Evolutionary conservation across 1,284 basidiomycete genomes (phyloP).

Genomic region (Marasmius fiardii): DNA sequence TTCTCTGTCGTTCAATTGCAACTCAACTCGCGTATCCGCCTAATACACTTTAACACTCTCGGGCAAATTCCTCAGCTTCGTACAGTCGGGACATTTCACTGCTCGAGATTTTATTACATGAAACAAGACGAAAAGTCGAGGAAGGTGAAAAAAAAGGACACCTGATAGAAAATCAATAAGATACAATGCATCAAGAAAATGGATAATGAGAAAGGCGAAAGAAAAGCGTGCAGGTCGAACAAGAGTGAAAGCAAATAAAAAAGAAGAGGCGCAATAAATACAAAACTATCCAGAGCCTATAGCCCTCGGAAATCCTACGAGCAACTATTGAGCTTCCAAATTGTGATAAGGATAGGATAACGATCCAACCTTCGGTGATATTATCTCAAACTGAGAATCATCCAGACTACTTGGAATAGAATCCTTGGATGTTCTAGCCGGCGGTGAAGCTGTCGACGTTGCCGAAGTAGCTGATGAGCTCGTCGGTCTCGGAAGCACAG

Average conservation of each 20-base stretch:
- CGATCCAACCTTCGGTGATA: constrained; percentile 36
- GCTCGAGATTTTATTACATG: too few relatives aligned
- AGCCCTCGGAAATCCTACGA: constrained; percentile 18
- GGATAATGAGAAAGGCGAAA: background rate
- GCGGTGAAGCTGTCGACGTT: constrained; percentile 29
- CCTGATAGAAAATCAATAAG: constrained; percentile 30
- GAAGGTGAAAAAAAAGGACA: constrained; percentile 45
- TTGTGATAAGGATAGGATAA: constrained; percentile 37
- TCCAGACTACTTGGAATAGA: constrained; percentile 19
- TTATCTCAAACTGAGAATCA: constrained; percentile 45
- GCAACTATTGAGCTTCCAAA: constrained; percentile 20
- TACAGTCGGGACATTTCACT: too few relatives aligned
- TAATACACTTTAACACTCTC: too few relatives aligned
- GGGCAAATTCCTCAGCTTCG: too few relatives aligned
- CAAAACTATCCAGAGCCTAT: too few relatives aligned
- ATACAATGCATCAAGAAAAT: background rate
- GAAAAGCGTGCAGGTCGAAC: too few relatives aligned
- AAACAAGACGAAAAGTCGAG: too few relatives aligned
- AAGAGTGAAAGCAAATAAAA: too few relatives aligned
- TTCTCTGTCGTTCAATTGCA: too few relatives aligned
- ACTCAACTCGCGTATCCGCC: too few relatives aligned
- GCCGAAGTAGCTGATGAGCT: constrained; percentile 25
- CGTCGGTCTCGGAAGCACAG: constrained; percentile 1
- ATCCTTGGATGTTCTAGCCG: constrained; percentile 30
- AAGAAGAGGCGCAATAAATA: too few relatives aligned